These are phyloP conservation scores for Aspergillus asperescens DNA, from an alignment of 495 filamentous ascomycete genomes.

Conservation along the genomic window DNA sequence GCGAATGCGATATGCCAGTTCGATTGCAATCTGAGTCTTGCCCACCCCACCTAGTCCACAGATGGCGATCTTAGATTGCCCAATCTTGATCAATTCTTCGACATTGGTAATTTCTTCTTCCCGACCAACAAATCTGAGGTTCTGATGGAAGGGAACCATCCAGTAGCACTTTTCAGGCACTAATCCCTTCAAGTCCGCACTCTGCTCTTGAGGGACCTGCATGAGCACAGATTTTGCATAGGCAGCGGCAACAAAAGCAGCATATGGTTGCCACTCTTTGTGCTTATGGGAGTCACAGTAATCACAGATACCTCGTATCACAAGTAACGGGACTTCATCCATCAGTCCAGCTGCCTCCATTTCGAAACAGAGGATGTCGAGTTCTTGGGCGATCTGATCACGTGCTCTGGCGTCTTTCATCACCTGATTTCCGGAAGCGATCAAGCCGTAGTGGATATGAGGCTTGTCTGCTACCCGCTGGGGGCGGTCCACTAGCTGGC, in stretches of 20 bases:
- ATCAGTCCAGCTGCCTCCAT: too few species aligned
- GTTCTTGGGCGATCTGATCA: constrained; percentile 16
- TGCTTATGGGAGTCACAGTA: constrained; percentile 8
- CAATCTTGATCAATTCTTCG: not conserved
- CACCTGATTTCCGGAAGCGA: constrained; percentile 18
- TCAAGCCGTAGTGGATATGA: constrained; percentile 13
- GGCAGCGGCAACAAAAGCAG: constrained; percentile 31
- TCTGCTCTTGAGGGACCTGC: constrained; percentile 1
- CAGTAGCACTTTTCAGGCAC: not conserved
- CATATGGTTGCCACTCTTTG: constrained; percentile 8
- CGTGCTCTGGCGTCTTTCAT: constrained; percentile 10
- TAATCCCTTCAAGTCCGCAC: not conserved
- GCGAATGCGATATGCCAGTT: constrained; percentile 28
- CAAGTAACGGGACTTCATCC: too few species aligned
- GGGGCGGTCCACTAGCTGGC: constrained; percentile 6
- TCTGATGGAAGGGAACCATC: not conserved
- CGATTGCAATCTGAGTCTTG: constrained; percentile 40
- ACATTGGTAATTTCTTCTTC: not conserved
- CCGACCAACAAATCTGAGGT: not conserved
- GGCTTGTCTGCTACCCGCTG: constrained; percentile 6
- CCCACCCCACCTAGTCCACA: constrained; percentile 39
- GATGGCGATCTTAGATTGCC: constrained; percentile 22
- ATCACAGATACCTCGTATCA: too few species aligned
- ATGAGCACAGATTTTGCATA: constrained; percentile 27
- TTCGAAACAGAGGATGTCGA: constrained; percentile 36